Evolutionary conservation across 139 green algal species (phyloP).

Genomic region (Ulvella scutata): DNA sequence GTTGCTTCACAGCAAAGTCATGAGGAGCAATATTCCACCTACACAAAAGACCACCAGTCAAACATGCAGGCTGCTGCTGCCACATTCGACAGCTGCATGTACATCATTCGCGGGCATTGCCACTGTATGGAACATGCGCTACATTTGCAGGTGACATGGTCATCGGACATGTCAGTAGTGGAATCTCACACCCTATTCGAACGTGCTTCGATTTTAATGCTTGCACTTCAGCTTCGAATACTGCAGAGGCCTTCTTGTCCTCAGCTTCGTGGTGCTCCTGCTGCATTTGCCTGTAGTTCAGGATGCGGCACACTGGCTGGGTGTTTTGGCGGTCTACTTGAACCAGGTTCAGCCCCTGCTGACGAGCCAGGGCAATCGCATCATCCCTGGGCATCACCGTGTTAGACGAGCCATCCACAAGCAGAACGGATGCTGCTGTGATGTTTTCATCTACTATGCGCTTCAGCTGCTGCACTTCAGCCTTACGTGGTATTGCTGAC

Average conservation of each 20-base stretch:
- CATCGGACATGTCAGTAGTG: neutral
- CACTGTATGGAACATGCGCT: neutral
- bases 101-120: too few species aligned
- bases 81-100: too few species aligned
- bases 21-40: neutral
- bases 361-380: neutral
- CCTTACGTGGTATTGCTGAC: too few species aligned
- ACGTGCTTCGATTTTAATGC: neutral
- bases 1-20: neutral
- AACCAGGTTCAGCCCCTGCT: neutral
- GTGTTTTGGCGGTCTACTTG: neutral
- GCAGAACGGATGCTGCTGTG: neutral
- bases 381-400: neutral
- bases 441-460: neutral
- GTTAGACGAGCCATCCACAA: neutral
- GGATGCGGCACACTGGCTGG: neutral
- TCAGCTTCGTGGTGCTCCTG: neutral
- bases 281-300: neutral
- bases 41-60: too few species aligned
- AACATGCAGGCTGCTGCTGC: too few species aligned
- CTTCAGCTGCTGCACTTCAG: too few species aligned
- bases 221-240: neutral
- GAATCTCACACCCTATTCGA: neutral
- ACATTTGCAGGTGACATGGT: neutral
- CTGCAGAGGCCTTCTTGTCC: neutral